Percentiles rank a stretch among this genome's conserved stretches.
Evolutionary conservation across 192 early-diverging fungal genomes (phyloP).

Genomic region (Geosiphon pyriformis): DNA sequence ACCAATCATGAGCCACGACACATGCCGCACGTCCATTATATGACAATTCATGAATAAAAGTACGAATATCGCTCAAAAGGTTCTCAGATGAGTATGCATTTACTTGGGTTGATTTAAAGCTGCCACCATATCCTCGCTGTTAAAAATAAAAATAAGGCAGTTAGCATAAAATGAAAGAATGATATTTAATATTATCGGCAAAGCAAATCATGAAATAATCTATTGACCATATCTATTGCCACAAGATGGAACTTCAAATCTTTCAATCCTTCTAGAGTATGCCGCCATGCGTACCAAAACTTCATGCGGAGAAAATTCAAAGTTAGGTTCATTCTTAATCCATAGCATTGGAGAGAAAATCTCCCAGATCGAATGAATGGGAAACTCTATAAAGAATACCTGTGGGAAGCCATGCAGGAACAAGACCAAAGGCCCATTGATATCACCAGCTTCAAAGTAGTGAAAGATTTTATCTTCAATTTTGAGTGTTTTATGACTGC

Average conservation of each 20-base stretch:
- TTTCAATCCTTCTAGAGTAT: constrained; percentile 18
- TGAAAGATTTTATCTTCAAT: constrained; percentile 23
- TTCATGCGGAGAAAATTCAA: neutral
- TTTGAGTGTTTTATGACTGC: constrained; percentile 15
- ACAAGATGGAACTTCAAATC: constrained; percentile 22
- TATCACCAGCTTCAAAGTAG: constrained; percentile 21
- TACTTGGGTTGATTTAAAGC: neutral
- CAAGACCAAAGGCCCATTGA: constrained; percentile 17
- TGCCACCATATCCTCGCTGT: neutral
- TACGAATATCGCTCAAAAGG: constrained; percentile 1
- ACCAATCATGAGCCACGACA: constrained; percentile 4
- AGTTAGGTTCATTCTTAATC: neutral
- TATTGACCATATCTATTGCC: constrained; percentile 27
- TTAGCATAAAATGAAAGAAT: neutral
- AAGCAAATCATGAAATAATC: no score
- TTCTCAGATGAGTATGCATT: neutral
- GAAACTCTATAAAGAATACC: neutral
- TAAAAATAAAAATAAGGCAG: neutral
- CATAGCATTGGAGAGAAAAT: no score
- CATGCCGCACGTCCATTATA: neutral
- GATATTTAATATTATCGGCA: neutral
- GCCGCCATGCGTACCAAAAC: constrained; percentile 27
- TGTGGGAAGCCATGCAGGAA: constrained; percentile 29
- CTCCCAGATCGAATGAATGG: neutral
- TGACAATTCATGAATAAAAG: constrained; percentile 1